Percentiles rank a stretch among this genome's conserved stretches.
Conservation (phyloP, 2,329 filamentous ascomycete species). For the Colletotrichum sp. region DNA sequence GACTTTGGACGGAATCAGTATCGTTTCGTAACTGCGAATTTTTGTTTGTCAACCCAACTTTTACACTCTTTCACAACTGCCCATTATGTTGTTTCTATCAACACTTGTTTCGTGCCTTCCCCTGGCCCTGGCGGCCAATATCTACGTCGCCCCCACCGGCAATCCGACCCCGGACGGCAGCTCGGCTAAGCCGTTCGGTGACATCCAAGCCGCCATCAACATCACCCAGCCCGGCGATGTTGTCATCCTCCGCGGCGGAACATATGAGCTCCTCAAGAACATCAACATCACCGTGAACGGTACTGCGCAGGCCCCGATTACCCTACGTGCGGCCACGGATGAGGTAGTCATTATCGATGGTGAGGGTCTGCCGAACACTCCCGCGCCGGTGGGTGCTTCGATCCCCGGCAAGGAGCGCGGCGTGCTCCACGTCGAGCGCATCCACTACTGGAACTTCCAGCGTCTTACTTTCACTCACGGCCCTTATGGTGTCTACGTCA, state of each 20-base stretch:
- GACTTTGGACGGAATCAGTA: accelerated
- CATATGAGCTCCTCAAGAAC: conserved; percentile 48
- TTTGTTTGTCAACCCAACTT: neutral
- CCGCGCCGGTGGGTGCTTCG: conserved; percentile 41
- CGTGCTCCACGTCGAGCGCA: conserved; percentile 48
- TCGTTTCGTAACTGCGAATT: neutral
- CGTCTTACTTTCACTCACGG: conserved; percentile 39
- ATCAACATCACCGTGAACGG: conserved; percentile 52
- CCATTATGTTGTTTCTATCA: neutral
- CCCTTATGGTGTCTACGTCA: conserved; percentile 39
- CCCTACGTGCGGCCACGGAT: conserved; percentile 43
- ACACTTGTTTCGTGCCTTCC: conserved; percentile 4
- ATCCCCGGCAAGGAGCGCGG: conserved; percentile 47
- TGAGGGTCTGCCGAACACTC: conserved; percentile 43
- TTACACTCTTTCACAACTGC: conserved; percentile 3
- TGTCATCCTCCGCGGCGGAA: conserved; percentile 35
- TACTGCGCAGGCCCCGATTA: conserved; percentile 41
- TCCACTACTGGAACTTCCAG: conserved; percentile 38
- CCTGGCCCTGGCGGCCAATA: conserved; percentile 32
- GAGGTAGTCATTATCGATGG: conserved; percentile 53
- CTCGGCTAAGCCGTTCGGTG: conserved; percentile 42
- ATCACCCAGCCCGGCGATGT: conserved; percentile 48
- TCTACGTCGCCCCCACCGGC: conserved; percentile 51
- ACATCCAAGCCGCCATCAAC: conserved; percentile 51
- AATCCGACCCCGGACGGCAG: conserved; percentile 41